Evolutionary conservation across 2,329 filamentous ascomycete species (phyloP).

Genomic region (Aspergillus udagawae): DNA sequence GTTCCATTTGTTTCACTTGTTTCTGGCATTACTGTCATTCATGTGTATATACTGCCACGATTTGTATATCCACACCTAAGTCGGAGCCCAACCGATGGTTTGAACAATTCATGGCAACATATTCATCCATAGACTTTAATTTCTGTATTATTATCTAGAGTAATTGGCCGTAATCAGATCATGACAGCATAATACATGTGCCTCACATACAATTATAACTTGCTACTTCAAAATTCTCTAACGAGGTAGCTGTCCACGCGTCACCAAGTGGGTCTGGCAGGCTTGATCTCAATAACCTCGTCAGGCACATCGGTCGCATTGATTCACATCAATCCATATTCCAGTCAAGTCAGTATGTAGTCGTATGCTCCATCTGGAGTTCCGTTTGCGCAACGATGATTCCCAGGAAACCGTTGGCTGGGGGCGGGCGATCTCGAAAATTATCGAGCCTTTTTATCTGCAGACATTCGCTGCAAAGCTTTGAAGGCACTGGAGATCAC

Average conservation of each 20-base stretch:
- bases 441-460: slow-evolving; percentile 25
- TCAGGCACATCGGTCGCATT: background rate
- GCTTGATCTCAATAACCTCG: background rate
- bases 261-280: background rate
- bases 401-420: background rate
- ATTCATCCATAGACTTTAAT: background rate
- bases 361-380: too few relatives aligned
- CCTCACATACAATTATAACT: background rate
- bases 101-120: background rate
- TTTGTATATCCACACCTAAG: background rate
- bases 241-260: background rate
- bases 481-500: slow-evolving; percentile 29
- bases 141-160: background rate
- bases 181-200: background rate
- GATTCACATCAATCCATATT: background rate
- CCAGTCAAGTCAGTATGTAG: background rate
- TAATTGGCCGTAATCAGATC: background rate
- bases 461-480: slow-evolving; percentile 15
- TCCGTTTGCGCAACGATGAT: too few relatives aligned
- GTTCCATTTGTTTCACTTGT: background rate
- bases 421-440: slow-evolving; percentile 3
- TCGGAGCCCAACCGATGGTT: background rate
- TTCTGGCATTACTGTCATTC: background rate
- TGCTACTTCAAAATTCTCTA: background rate
- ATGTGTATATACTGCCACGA: background rate